Base-by-base conservation (phyloP, 176 grass and related monocot species). In the Alloteropsis semialata region DNA sequence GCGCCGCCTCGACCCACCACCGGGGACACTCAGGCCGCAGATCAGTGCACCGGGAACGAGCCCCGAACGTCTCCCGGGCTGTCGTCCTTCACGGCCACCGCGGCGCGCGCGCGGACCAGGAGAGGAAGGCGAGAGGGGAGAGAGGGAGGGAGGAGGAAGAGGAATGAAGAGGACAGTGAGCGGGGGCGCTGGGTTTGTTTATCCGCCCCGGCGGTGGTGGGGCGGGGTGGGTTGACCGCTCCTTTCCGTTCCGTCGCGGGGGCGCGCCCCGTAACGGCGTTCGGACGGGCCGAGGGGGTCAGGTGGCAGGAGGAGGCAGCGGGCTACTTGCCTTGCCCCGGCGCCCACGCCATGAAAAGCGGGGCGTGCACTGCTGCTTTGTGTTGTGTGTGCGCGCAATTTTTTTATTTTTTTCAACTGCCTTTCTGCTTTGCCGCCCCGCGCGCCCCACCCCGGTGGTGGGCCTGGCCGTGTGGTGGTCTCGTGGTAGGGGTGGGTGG, bases 241-340 rank as follows among this genome's bases (percentile, higher is more conserved):
- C 55, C 55, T 90, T 90, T 87, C 88, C 74, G 84, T 90, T 69
- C 84, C 88, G 88, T 90, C 72, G 28, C 49, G 83, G 65, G 56
- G 79, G 55, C 17, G 16, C 57, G 34, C 49, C 10, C 30, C 12
- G 54, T 78, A 73, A 86, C 88, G 88, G 50, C 84, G 88, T 74
- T 59, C 2, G 50, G 28, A 3, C 12, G 30, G 38, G 13, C 9
- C 10, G 27, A 5, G 60, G 14, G 46, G 77, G 72, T 32, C 56
- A 55, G 67, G 36, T 59, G 30, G 56, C 62, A 44, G 42, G 30
- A 22, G 53, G 18, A 8, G 48, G 72, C 85, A 61, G 71, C 86
- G 53, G 55, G 44, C 53, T 33, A 44, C 30, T 75, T 82, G 64
- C 72, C 81, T 89, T 90, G 78, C 73, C 88, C 79, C 66, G 88